Evolutionary conservation across 371 early-diverging fungal species (phyloP).

Genomic region (Rhizopus delemar): DNA sequence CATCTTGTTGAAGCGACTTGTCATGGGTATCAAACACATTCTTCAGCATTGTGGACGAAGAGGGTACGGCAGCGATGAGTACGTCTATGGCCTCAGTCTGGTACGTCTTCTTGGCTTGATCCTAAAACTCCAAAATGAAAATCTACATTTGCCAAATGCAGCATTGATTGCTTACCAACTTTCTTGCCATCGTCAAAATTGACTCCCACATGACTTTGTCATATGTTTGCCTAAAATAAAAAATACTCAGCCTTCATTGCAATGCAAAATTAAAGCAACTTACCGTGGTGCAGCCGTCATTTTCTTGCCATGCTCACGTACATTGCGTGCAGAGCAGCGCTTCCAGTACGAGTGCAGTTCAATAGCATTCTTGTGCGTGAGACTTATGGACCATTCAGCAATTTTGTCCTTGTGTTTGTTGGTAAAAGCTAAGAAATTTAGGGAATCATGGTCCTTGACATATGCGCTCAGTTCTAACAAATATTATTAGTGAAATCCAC

Average conservation of each 20-base stretch:
- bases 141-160: conserved; percentile 4
- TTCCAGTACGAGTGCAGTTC: conserved; percentile 4
- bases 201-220: conserved; percentile 4
- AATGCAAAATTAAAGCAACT: conserved; percentile 4
- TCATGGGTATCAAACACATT: conserved; percentile 1
- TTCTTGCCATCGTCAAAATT: conserved; percentile 4
- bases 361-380: conserved; percentile 4
- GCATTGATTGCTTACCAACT: conserved; percentile 4
- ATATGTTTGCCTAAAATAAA: conserved; percentile 3
- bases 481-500: conserved; percentile 4
- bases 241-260: conserved; percentile 4
- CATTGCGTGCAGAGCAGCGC: conserved; percentile 3
- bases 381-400: conserved; percentile 3
- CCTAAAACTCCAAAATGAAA: conserved; percentile 4
- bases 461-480: conserved; percentile 3
- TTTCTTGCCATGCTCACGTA: conserved; percentile 3
- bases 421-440: conserved; percentile 4
- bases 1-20: conserved; percentile 3
- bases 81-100: conserved; percentile 1
- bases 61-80: conserved; percentile 3
- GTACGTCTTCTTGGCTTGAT: conserved; percentile 2
- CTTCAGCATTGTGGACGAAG: conserved; percentile 4
- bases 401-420: conserved; percentile 1
- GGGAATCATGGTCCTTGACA: conserved; percentile 3
- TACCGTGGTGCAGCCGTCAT: conserved; percentile 1